Evolutionary conservation across 2,329 filamentous ascomycete genomes (phyloP).

Genomic region (Aspergillus pseudonomiae): DNA sequence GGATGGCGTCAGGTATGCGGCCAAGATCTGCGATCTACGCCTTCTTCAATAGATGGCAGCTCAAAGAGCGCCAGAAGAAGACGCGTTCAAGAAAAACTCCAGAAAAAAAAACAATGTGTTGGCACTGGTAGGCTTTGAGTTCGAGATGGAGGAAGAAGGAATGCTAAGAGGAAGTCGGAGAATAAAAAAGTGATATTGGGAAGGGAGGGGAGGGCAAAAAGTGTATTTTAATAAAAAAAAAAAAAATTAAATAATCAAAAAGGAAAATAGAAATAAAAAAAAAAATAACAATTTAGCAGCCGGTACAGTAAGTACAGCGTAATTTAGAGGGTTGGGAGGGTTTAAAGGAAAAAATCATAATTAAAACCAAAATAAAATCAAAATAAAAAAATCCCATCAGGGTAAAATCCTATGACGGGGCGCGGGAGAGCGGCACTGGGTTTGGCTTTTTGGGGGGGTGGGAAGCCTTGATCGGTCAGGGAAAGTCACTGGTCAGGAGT

Average conservation of each 20-base stretch:
- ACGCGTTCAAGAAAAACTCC: conserved; percentile 27
- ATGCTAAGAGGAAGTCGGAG: conserved; percentile 24
- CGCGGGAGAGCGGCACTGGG: conserved; percentile 21
- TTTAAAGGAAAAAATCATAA: conserved; percentile 12
- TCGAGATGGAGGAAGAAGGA: conserved; percentile 23
- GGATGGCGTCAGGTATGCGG: conserved; percentile 23
- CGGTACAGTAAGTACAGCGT: conserved; percentile 20
- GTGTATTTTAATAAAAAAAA: conserved; percentile 14
- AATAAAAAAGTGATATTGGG: conserved; percentile 21
- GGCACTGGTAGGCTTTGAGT: conserved; percentile 25
- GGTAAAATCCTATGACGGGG: conserved; percentile 13
- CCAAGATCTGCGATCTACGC: conserved; percentile 29
- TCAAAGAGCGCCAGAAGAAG: conserved; percentile 34
- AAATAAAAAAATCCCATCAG: conserved; percentile 15
- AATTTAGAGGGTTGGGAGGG: conserved; percentile 9
- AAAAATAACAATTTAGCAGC: conserved; percentile 7
- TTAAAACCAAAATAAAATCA: conserved; percentile 4
- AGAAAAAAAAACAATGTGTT: conserved; percentile 25
- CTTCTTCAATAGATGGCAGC: conserved; percentile 32
- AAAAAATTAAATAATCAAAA: conserved; percentile 9
- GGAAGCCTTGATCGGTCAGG: conserved; percentile 3
- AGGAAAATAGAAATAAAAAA: conserved; percentile 13
- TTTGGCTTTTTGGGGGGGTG: conserved; percentile 14
- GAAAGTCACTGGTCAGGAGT: conserved; percentile 14
- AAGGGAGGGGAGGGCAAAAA: conserved; percentile 14